A percentile compares a stretch with the other conserved stretches of the same genome.
Conservation (phyloP, 2,329 filamentous ascomycete species). For the Colletotrichum lini region DNA sequence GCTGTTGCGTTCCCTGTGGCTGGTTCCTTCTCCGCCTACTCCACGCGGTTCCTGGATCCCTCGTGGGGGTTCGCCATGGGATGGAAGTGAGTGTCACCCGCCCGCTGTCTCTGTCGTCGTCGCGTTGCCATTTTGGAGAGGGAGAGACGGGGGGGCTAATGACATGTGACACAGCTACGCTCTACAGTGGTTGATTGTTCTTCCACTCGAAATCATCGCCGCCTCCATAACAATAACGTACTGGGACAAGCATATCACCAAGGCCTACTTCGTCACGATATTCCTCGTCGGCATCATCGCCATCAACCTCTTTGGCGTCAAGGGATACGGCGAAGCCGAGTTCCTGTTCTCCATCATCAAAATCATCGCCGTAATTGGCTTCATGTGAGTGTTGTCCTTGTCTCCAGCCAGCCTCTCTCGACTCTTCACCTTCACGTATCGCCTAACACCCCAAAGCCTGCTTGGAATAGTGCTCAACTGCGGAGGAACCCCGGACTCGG, state of each 20-base stretch:
- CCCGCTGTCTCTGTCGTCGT: background rate
- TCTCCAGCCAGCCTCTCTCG: background rate
- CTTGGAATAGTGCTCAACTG: constrained; percentile 89
- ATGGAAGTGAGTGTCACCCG: constrained; percentile 77
- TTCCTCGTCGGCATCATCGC: constrained; percentile 82
- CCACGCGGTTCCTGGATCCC: constrained; percentile 91
- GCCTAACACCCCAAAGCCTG: constrained; percentile 65
- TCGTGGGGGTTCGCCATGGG: constrained; percentile 97
- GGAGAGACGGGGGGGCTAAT: constrained; percentile 14
- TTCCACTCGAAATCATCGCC: constrained; percentile 89
- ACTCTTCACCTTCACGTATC: constrained; percentile 15
- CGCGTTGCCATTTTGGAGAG: background rate
- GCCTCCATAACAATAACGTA: constrained; percentile 88
- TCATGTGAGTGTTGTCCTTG: constrained; percentile 73
- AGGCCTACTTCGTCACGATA: constrained; percentile 84
- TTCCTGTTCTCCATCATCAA: constrained; percentile 91
- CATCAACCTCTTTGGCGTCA: constrained; percentile 92
- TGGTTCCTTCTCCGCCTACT: constrained; percentile 92
- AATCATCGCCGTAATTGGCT: constrained; percentile 86
- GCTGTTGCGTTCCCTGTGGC: constrained; percentile 92
- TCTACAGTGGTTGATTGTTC: constrained; percentile 86
- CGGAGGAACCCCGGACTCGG: constrained; percentile 79
- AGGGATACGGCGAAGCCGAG: constrained; percentile 90
- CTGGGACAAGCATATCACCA: constrained; percentile 77
- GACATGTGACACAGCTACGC: constrained; percentile 73